Base-by-base conservation (phyloP, 2,329 filamentous ascomycete genomes). In the Xenoacremonium recifei region DNA sequence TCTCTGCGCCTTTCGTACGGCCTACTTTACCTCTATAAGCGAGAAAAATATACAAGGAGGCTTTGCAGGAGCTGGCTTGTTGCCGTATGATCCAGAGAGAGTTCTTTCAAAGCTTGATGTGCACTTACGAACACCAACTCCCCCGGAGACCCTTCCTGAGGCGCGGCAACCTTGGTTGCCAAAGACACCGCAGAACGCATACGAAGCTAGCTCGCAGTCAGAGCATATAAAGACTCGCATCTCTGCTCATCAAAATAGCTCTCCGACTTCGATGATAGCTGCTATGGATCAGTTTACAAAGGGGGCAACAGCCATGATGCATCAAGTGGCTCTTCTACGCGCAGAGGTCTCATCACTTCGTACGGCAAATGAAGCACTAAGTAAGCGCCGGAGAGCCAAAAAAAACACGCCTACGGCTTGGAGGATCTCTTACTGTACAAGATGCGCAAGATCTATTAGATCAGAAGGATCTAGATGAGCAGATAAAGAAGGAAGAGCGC, bases 1-100 rank as follows among this genome's bases (percentile, higher is more conserved):
- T 32, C 29, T 45, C 16, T 34, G 17, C 5, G 12, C 30, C 2
- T 45, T 45, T 40, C 35, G 13, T 4, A 15, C 16, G 7, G 38
- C 35, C 19, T 39, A 33, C 21, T 12, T 33, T 18, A 13, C 19
- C 7, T 15, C 33, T 36, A 47, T 47, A 18, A 43, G 19, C 23
- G 9, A 27, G 13, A 27, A 27, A 27, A 27, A 27, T 13, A 27
- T 27, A 27, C 13, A 27, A 27, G 15, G 32, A 43, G 23, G 39
- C 35, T 43, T 43, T 40, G n/a, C 13, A 36, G 40, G 40, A 17
- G 36, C 40, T 36, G 40, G 40, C n/a, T 35, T 47, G 40, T 18
- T 37, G 13, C 40, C 35, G 4, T 27, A 33, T 30, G 21, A 40
- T 25, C 44, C 44, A 32, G 20, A 42, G 23, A 27, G 23, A 27